These are phyloP conservation scores for Crithidia fasciculata DNA, from an alignment of 208 protist genomes.

Conservation along the genomic window DNA sequence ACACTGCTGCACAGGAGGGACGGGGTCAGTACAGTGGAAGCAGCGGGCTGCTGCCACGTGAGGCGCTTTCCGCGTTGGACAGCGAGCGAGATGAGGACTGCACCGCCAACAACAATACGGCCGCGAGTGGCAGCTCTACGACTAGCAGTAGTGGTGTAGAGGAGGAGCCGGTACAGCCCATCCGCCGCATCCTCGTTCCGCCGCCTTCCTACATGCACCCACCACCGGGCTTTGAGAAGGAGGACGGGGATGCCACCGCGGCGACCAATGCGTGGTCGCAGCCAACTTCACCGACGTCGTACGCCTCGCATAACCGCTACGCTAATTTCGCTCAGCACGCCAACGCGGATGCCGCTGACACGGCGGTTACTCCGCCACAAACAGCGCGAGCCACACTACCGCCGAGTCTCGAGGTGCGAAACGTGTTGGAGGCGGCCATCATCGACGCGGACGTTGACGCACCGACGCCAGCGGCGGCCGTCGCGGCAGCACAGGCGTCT, in stretches of 20 bases:
- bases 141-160: slow-evolving; percentile 14
- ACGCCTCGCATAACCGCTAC: slow-evolving; percentile 8
- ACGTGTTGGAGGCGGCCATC: background rate
- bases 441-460: background rate
- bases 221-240: background rate
- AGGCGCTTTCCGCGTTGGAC: background rate
- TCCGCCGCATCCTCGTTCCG: slow-evolving; percentile 29
- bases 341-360: background rate
- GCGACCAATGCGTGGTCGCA: background rate
- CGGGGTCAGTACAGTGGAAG: too few species aligned
- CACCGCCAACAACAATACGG: background rate
- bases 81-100: background rate
- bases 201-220: slow-evolving; percentile 17
- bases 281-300: slow-evolving; percentile 5
- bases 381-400: background rate
- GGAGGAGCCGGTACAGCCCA: slow-evolving; percentile 44
- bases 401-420: background rate
- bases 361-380: background rate
- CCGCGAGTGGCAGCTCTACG: background rate
- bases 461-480: background rate
- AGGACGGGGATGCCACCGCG: too few species aligned
- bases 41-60: too few species aligned
- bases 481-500: background rate
- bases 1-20: too few species aligned
- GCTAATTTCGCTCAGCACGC: background rate